Conservation (phyloP, 164 flowering plant genomes). For the Vitis rupestris region DNA sequence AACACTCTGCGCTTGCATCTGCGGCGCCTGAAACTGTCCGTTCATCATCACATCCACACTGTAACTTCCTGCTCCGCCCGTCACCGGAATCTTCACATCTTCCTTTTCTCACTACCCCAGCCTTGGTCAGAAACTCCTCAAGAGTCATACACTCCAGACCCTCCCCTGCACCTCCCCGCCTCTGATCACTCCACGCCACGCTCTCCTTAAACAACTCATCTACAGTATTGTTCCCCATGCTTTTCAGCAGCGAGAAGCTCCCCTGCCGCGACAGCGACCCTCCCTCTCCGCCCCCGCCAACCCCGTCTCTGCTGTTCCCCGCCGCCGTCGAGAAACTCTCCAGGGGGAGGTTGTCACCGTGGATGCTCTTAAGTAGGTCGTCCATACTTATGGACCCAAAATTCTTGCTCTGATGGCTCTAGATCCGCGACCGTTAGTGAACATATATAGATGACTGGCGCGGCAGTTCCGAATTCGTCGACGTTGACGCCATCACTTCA, state of each 20-base stretch:
- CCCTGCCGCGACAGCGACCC: constrained; percentile 25
- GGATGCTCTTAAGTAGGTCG: constrained; percentile 63
- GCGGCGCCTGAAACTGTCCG: constrained; percentile 8
- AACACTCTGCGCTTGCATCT: constrained; percentile 6
- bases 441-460: constrained; percentile 18
- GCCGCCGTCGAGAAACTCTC: constrained; percentile 3
- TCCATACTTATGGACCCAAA: constrained; percentile 67
- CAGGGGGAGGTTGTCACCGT: constrained; percentile 27
- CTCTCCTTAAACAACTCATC: constrained; percentile 83
- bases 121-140: constrained; percentile 80
- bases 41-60: constrained; percentile 16
- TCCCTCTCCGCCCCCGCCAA: constrained; percentile 7
- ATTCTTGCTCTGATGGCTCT: constrained; percentile 7
- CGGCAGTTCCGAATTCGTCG: constrained; percentile 37
- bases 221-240: constrained; percentile 42
- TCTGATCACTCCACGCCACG: constrained; percentile 27
- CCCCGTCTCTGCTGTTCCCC: constrained; percentile 5
- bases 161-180: constrained; percentile 21
- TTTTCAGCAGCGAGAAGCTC: constrained; percentile 37
- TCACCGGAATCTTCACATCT: constrained; percentile 17
- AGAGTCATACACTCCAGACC: constrained; percentile 56
- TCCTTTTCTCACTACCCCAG: constrained; percentile 76
- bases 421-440: constrained; percentile 25
- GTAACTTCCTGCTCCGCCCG: constrained; percentile 8
- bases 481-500: constrained; percentile 23